Percentiles rank a stretch among this genome's conserved stretches.
These are phyloP conservation scores for Elongisporangium anandrum DNA, from an alignment of 352 stramenopile genomes.

Conservation along the genomic window DNA sequence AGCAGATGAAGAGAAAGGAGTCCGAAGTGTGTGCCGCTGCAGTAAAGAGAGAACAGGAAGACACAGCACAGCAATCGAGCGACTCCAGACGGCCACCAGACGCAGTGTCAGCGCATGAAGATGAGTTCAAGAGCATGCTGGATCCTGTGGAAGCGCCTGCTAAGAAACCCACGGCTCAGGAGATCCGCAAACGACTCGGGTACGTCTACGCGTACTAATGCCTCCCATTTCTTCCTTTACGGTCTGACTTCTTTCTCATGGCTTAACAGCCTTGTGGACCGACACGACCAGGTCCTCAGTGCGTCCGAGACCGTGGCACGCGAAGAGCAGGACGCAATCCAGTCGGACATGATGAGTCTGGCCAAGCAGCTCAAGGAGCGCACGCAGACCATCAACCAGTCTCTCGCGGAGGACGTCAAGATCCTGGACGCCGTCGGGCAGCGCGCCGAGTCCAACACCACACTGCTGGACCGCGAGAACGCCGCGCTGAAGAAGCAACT, in stretches of 20 bases:
- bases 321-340: constrained; percentile 64
- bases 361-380: constrained; percentile 67
- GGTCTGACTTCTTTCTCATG: too few relatives aligned
- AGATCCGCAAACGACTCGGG: constrained; percentile 57
- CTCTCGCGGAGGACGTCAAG: constrained; percentile 61
- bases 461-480: constrained; percentile 59
- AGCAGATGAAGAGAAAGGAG: neutral
- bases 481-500: constrained; percentile 55
- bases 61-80: neutral
- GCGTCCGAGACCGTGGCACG: constrained; percentile 39
- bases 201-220: too few relatives aligned
- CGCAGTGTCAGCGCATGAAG: neutral
- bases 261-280: constrained; percentile 28
- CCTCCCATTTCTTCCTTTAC: too few relatives aligned
- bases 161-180: constrained; percentile 50
- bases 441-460: constrained; percentile 62
- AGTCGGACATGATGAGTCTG: constrained; percentile 73
- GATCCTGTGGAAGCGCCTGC: constrained; percentile 21
- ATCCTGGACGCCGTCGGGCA: constrained; percentile 71
- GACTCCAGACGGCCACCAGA: neutral
- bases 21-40: neutral
- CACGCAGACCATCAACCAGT: constrained; percentile 73
- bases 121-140: constrained; percentile 65
- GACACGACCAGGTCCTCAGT: constrained; percentile 14
- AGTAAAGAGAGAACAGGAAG: neutral